phyloP scores from a whole-genome alignment of 148 eudicot genomes.

The Euryodendron excelsum region DNA sequence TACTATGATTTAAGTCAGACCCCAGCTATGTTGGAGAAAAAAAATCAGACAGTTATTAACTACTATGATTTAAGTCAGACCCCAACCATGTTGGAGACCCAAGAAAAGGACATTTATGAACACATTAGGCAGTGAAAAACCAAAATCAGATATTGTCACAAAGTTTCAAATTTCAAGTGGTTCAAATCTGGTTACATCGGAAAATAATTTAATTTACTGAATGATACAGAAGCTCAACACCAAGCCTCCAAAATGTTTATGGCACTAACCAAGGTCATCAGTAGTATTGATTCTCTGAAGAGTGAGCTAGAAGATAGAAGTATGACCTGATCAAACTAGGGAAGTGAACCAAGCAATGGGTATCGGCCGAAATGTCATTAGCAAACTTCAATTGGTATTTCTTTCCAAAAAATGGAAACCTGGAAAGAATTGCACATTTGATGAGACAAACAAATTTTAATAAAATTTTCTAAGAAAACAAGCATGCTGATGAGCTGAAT shows the following conservation, averaged over 20 bases:
- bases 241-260: background rate
- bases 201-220: background rate
- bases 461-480: background rate
- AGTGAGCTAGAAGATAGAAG: constrained; percentile 11
- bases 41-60: too few species aligned
- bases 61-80: too few species aligned
- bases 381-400: constrained; percentile 96
- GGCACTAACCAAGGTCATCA: background rate
- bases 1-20: too few species aligned
- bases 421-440: constrained; percentile 30
- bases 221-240: background rate
- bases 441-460: background rate
- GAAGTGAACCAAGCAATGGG: constrained; percentile 96
- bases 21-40: too few species aligned
- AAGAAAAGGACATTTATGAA: background rate
- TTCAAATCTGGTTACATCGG: background rate
- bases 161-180: too few species aligned
- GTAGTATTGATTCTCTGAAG: background rate
- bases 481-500: constrained; percentile 1
- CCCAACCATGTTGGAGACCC: background rate
- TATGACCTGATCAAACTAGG: constrained; percentile 92
- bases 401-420: constrained; percentile 95
- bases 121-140: background rate
- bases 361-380: constrained; percentile 77
- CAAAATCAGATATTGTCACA: too few species aligned